Conservation (phyloP, 176 grass and related monocot genomes). For the Urochloa ruziziensis region DNA sequence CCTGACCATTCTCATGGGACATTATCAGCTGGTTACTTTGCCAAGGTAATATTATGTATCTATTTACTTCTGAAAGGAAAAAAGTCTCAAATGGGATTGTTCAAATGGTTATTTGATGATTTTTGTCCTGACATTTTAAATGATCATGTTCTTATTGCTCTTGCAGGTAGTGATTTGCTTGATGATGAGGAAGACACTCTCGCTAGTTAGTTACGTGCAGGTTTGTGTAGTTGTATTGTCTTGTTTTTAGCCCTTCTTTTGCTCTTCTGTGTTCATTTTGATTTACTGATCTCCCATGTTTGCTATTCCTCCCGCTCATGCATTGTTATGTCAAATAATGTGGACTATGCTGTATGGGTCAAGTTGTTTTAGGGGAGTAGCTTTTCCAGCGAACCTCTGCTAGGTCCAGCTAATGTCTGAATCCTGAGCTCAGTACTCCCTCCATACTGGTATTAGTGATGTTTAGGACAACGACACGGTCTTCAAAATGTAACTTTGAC, state of each 20-base stretch:
- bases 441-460: too few relatives aligned
- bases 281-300: neutral
- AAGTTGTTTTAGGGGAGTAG: neutral
- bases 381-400: neutral
- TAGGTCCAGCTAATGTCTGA: constrained; percentile 1
- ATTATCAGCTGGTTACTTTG: constrained; percentile 86
- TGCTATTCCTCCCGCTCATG: neutral
- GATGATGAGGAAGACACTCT: constrained; percentile 76
- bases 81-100: neutral
- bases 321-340: neutral
- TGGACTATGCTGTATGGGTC: neutral
- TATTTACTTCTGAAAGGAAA: constrained; percentile 1
- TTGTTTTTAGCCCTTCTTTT: neutral
- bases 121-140: constrained; percentile 23
- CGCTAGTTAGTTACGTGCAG: constrained; percentile 85
- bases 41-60: constrained; percentile 67
- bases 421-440: neutral
- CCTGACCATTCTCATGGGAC: constrained; percentile 68
- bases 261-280: neutral
- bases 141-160: constrained; percentile 19
- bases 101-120: constrained; percentile 1
- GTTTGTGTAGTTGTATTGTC: constrained; percentile 36
- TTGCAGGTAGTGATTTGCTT: constrained; percentile 92
- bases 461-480: too few relatives aligned
- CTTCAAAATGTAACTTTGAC: too few relatives aligned